These are phyloP conservation scores for Lactifluus piperatus DNA, from an alignment of 768 basidiomycete genomes.

Conservation along the genomic window DNA sequence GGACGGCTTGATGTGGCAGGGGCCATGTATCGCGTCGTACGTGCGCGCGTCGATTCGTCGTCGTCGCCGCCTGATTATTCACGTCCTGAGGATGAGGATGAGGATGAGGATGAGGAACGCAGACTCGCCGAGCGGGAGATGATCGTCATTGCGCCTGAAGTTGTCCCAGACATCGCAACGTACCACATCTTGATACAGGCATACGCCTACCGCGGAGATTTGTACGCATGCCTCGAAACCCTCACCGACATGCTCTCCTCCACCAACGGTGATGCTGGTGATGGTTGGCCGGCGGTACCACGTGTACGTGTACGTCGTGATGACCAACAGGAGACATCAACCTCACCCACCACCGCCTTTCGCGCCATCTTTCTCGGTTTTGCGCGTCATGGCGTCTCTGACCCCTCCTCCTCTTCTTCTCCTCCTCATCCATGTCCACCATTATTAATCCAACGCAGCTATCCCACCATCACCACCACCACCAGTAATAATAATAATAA, in stretches of 20 bases:
- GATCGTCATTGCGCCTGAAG: slow-evolving; percentile 33
- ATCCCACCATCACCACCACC: background rate
- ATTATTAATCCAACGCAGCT: background rate
- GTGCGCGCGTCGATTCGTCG: slow-evolving; percentile 15
- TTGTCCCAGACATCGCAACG: slow-evolving; percentile 56
- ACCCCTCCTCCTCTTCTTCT: background rate
- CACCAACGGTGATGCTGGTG: background rate
- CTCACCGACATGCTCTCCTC: slow-evolving; percentile 57
- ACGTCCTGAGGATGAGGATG: slow-evolving; percentile 25
- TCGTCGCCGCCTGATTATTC: no score
- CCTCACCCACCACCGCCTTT: slow-evolving; percentile 40
- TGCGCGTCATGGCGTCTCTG: slow-evolving; percentile 41
- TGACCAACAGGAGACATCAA: slow-evolving; percentile 22
- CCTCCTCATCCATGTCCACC: background rate
- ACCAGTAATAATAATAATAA: background rate
- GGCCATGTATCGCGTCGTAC: slow-evolving; percentile 48
- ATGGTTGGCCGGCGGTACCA: slow-evolving; percentile 23
- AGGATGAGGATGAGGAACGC: slow-evolving; percentile 25
- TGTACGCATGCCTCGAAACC: slow-evolving; percentile 43
- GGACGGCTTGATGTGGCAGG: slow-evolving; percentile 46
- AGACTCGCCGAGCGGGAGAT: slow-evolving; percentile 37
- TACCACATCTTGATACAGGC: slow-evolving; percentile 63
- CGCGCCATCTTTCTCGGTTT: slow-evolving; percentile 74
- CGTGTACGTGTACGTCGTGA: slow-evolving; percentile 3
- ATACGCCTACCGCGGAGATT: slow-evolving; percentile 62